These are phyloP conservation scores for Inosperma sp. DNA, from an alignment of 768 basidiomycete species.

Conservation along the genomic window DNA sequence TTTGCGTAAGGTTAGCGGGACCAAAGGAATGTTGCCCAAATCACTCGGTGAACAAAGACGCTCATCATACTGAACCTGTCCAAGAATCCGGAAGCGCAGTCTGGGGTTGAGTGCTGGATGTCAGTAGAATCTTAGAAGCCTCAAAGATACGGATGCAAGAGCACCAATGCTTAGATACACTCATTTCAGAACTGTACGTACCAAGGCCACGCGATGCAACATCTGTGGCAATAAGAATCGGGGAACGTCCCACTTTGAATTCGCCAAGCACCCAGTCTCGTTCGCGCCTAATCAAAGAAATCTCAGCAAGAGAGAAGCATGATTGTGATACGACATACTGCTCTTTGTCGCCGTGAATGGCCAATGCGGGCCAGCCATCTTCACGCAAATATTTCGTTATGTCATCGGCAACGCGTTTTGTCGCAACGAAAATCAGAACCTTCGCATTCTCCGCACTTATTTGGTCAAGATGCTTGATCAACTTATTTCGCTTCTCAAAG, in stretches of 20 bases:
- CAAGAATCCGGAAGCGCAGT: constrained; percentile 36
- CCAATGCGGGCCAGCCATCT: constrained; percentile 99
- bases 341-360: constrained; percentile 99
- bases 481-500: constrained; percentile 93
- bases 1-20: constrained; percentile 43
- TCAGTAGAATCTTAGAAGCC: constrained; percentile 16
- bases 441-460: constrained; percentile 97
- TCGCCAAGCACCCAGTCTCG: constrained; percentile 99
- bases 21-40: constrained; percentile 22
- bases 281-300: constrained; percentile 59
- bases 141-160: constrained; percentile 26
- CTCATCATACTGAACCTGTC: constrained; percentile 37
- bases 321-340: constrained; percentile 53
- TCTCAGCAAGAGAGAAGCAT: background rate
- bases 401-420: constrained; percentile 97
- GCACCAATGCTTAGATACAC: constrained; percentile 24
- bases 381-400: constrained; percentile 96
- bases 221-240: constrained; percentile 97
- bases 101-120: constrained; percentile 15
- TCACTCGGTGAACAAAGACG: constrained; percentile 28
- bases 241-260: constrained; percentile 96
- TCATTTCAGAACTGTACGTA: constrained; percentile 55
- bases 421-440: constrained; percentile 97
- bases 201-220: constrained; percentile 99
- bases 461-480: constrained; percentile 95